Base-by-base conservation (phyloP, 805 yeast genomes). In the Metschnikowia cerradonensis region DNA sequence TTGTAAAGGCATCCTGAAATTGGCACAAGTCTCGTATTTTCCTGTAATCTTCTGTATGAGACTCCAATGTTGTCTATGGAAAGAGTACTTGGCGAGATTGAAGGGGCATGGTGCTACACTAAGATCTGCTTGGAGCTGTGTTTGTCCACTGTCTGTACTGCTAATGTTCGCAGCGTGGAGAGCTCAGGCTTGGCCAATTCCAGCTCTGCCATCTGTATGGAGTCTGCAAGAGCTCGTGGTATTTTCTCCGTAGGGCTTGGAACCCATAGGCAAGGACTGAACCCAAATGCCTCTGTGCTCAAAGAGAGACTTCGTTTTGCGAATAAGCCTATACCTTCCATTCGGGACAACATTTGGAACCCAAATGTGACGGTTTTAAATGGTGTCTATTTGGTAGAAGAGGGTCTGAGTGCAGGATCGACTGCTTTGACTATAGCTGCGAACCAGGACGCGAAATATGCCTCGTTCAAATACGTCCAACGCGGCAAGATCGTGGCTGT, bases 91-190 rank as follows among this genome's bases (percentile, higher is more conserved):
- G 41, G 31, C 23, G 41, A 39, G 7, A 23, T 39, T 39, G 32
- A 39, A 39, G 31, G 31, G 19, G 41, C 32, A 23, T 39, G 32
- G 41, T 14, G 41, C 31, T 39, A 39, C 32, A 39, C 41, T 8
- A 39, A 39, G 41, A 8, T 39, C n/a, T 39, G 41, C 41, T n/a
- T 39, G 41, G 23, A 39, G 41, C 32, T 39, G 41, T 39, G 41
- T 31, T 14, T 39, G 32, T 7, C n/a, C 31, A 39, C 41, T 14
- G 6, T 39, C 6, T 39, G 41, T 20, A 8, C 41, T 23, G 31
- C 4, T 2, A n/a, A 23, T n/a, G 14, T 39, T 7, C 6, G 31
- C 31, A n/a, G 32, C 4, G 31, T 15, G 17, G 41, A 39, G 10
- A 39, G 31, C 31, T 17, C 19, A 14, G 41, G 20, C 13, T 23